Base-by-base conservation (phyloP, 345 rosid species). In the Arabis alpina region DNA sequence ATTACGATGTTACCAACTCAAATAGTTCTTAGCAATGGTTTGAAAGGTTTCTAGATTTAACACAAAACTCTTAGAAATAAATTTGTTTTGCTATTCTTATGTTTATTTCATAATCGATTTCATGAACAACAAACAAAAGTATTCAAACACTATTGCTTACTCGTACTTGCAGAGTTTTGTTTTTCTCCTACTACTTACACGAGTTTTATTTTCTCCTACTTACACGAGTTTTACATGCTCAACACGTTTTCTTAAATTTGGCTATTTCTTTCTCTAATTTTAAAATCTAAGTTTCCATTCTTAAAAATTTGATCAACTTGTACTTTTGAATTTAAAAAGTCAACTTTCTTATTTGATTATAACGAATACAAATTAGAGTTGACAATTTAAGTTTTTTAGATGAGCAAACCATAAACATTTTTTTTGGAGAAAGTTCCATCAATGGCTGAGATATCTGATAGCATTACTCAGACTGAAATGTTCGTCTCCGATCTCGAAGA, bases 391-490 rank as follows among this genome's bases (percentile, higher is more conserved):
- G 49, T 19, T 28, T 48, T 32, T 49, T 1, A 48, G 25, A 64
- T 25, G 45, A 56, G 19, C 36, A 64, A 64, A 28, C 66, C 71
- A 40, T 55, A 40, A 49, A 41, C 37, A 56, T 13, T 0, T 24
- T 0, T 24, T 36, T 48, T 50, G 43, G 53, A 64, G 66, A 49
- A 65, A 49, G 15, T 64, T 49, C 19, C 16, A 64, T 30, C 61
- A 48, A 73, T 73, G 66, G 54, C 72, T 3, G 76, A 73, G 52
- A 49, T 73, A 16, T 64, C 71, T 30, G 60, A 59, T 56, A 50
- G 5, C 19, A 30, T 49, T 28, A 54, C 25, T 40, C 77, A 58
- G 30, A 15, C 65, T 28, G 59, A 56, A 49, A 58, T 44, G 8
- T 5, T 28, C 37, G 6, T 54, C 55, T 43, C 2, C 4, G 52